Evolutionary conservation across 108 stramenopile species (phyloP).

Genomic region (Cafeteria roenbergensis): DNA sequence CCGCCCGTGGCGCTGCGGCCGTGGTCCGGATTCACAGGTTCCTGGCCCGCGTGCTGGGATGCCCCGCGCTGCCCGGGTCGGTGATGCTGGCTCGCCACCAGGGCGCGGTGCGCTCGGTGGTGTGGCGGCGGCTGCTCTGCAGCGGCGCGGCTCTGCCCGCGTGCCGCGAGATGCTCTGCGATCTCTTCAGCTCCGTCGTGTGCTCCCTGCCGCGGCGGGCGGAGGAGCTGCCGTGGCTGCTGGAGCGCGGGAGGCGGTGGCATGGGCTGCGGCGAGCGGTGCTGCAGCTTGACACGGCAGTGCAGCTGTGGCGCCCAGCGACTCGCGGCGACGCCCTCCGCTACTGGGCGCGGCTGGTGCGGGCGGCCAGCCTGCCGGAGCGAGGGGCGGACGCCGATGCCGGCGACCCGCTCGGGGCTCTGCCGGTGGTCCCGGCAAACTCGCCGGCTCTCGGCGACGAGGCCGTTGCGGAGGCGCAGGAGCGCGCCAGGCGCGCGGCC

Average conservation of each 20-base stretch:
- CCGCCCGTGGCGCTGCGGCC: no score
- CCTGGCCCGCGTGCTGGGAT: no score
- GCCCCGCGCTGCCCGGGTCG: no score
- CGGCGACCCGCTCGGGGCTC: neutral
- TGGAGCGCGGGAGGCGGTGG: neutral
- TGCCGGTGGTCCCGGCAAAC: no score
- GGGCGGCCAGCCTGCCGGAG: neutral
- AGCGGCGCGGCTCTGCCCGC: neutral
- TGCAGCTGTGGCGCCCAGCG: neutral
- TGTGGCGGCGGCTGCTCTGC: neutral
- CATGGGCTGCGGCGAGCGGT: neutral
- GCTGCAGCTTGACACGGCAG: neutral
- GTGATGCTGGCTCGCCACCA: neutral
- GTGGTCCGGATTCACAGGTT: no score
- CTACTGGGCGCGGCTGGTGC: neutral
- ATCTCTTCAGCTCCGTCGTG: neutral
- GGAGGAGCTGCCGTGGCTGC: neutral
- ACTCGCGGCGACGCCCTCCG: neutral
- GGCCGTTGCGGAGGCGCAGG: no score
- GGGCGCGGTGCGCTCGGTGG: neutral
- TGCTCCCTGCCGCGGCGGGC: neutral
- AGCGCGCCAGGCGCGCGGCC: no score
- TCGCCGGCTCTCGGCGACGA: no score
- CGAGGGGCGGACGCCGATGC: neutral
- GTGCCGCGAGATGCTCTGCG: neutral